These are phyloP conservation scores for Craspedostauros australis DNA, from an alignment of 108 stramenopile genomes.

Conservation along the genomic window DNA sequence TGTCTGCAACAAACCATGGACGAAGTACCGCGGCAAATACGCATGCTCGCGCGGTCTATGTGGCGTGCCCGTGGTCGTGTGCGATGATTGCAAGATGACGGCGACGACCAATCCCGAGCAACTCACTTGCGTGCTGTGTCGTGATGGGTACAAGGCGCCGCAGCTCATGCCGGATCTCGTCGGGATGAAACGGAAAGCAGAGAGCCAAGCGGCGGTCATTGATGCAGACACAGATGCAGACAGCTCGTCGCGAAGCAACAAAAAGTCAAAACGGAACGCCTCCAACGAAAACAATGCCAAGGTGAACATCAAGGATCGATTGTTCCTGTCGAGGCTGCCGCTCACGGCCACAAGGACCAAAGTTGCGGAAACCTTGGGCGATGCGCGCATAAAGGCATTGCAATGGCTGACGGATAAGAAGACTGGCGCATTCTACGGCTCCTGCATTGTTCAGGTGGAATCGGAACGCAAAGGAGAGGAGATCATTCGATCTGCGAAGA, in stretches of 20 bases:
- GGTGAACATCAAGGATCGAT: conserved; percentile 21
- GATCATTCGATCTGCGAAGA: neutral
- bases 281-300: neutral
- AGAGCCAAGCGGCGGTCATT: neutral
- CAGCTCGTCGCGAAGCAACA: neutral
- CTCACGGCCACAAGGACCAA: conserved; percentile 34
- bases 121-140: conserved; percentile 45
- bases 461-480: conserved; percentile 22
- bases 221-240: neutral
- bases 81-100: conserved; percentile 20
- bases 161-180: conserved; percentile 42
- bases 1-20: conserved; percentile 42
- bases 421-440: conserved; percentile 54
- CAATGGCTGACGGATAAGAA: conserved; percentile 59
- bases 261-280: neutral
- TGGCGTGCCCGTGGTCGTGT: conserved; percentile 76
- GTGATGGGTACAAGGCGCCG: conserved; percentile 46
- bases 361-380: conserved; percentile 29
- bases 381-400: conserved; percentile 5
- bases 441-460: conserved; percentile 45
- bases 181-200: conserved; percentile 41
- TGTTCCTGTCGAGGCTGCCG: conserved; percentile 41
- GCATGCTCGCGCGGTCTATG: conserved; percentile 42
- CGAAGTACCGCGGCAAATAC: conserved; percentile 44
- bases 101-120: conserved; percentile 7